Evolutionary conservation across 768 basidiomycete genomes (phyloP), one percentile per base, ranked within the genome.

Genomic region (Mycena venus): DNA sequence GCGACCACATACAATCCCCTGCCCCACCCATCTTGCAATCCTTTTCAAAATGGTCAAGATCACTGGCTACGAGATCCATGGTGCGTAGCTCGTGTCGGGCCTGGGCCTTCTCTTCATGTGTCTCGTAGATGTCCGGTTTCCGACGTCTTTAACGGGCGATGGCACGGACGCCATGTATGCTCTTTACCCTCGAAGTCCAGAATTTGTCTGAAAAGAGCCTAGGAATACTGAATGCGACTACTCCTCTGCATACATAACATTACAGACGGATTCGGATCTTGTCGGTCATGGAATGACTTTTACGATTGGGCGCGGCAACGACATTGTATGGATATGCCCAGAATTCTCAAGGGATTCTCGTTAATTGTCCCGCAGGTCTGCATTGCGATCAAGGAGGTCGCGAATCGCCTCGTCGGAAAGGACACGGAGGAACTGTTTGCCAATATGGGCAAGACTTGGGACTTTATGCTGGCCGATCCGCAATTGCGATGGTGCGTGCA

Each of bases 181-280:
- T 62, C 11, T n/a, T 34, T 19, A 51, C 47, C 44, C 1, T 15
- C 12, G 15, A 3, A 4, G 34, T 21, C 27, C 3, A 32, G 8
- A 49, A 27, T 11, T 53, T 21, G 23, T 58, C 40, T 51, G 25
- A 40, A 29, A 42, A 36, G n/a, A n/a, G 31, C 23, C n/a, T 73
- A 96, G 95, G 96, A 98, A 98, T 83, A 94, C 94, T 36, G 95
- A 96, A 68, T 98, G 96, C 84, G 97, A 98, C 85, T 98, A 98
- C 84, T 97, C 96, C 2, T 95, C 96, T 2, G 97, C 97, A 7
- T 98, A 98, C 82, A 88, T 98, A 55, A 89, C 92, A 27, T 87
- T 99, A 69, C 84, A 90, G 74, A 97, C 95, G 4, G 87, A 93
- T n/a, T 88, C 91, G 27, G 88, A 91, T 63, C 91, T 97, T 53